Evolutionary conservation across 805 yeast genomes (phyloP).

Genomic region (Wickerhamiella azyma): DNA sequence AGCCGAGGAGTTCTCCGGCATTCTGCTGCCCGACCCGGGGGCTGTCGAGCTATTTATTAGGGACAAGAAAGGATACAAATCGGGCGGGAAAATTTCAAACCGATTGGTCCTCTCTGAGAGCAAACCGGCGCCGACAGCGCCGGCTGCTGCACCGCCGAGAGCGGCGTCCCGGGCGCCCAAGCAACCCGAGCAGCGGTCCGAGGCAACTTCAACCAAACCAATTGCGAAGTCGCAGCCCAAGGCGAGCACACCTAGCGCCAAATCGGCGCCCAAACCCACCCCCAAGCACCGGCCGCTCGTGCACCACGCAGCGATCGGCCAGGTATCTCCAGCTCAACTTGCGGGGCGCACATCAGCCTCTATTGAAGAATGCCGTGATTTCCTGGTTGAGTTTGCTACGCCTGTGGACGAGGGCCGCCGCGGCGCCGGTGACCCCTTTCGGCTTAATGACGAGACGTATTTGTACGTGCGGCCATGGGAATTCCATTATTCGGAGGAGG

Average conservation of each 20-base stretch:
- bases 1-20: constrained; percentile 12
- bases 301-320: constrained; percentile 38
- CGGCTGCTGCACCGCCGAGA: not conserved
- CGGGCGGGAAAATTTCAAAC: constrained; percentile 13
- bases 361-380: constrained; percentile 20
- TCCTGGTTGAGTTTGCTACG: constrained; percentile 25
- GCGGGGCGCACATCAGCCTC: constrained; percentile 19
- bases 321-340: constrained; percentile 27
- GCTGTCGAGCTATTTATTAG: constrained; percentile 12
- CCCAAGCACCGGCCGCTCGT: constrained; percentile 25
- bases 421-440: constrained; percentile 20
- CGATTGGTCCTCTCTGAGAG: constrained; percentile 9
- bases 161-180: not conserved
- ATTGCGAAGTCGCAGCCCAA: not conserved
- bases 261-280: not conserved
- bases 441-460: constrained; percentile 20
- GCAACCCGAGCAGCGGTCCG: no score
- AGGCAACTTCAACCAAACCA: no score
- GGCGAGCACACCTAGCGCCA: not conserved
- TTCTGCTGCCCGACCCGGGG: constrained; percentile 17
- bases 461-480: constrained; percentile 27
- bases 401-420: constrained; percentile 19
- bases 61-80: constrained; percentile 7
- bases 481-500: constrained; percentile 23
- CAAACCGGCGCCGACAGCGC: not conserved